These are phyloP conservation scores for Chaetomium sp. DNA, from an alignment of 2,329 filamentous ascomycete species.

Conservation along the genomic window DNA sequence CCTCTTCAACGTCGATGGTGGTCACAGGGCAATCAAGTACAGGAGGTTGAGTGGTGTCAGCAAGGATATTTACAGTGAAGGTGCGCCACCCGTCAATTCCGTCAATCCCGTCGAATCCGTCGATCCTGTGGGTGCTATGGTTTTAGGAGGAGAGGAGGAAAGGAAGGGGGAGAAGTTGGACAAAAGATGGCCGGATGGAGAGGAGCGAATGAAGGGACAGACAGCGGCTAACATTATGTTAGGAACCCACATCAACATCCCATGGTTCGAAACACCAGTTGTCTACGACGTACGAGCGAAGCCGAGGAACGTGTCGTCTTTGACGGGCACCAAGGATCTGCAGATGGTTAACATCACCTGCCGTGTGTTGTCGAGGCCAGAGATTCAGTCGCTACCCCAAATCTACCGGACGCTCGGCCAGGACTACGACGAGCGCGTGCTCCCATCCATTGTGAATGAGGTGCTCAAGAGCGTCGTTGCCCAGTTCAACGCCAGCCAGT, in stretches of 20 bases:
- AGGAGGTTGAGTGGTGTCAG: conserved; percentile 84
- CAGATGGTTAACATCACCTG: conserved; percentile 99
- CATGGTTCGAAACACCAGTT: conserved; percentile 96
- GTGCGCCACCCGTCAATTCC: conserved; percentile 38
- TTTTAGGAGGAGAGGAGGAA: no score
- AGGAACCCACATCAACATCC: conserved; percentile 90
- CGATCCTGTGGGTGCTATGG: no score
- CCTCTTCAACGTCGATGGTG: conserved; percentile 85
- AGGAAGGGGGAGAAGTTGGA: no score
- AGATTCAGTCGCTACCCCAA: conserved; percentile 82
- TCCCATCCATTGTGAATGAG: conserved; percentile 97
- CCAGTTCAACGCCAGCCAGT: conserved; percentile 96
- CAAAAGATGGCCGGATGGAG: no score
- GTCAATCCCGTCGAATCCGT: neutral
- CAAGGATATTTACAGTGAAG: conserved; percentile 95
- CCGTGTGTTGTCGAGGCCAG: conserved; percentile 90
- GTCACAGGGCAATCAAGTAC: conserved; percentile 98
- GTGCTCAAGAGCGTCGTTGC: conserved; percentile 97
- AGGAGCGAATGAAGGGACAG: no score
- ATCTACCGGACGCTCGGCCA: conserved; percentile 94
- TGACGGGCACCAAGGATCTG: conserved; percentile 97
- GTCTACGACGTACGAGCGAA: conserved; percentile 97
- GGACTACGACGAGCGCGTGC: conserved; percentile 94
- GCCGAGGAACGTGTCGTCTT: conserved; percentile 90
- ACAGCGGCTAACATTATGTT: conserved; percentile 12